phyloP scores from a whole-genome alignment of 108 stramenopile species.

The Schizochytrium sp. region DNA sequence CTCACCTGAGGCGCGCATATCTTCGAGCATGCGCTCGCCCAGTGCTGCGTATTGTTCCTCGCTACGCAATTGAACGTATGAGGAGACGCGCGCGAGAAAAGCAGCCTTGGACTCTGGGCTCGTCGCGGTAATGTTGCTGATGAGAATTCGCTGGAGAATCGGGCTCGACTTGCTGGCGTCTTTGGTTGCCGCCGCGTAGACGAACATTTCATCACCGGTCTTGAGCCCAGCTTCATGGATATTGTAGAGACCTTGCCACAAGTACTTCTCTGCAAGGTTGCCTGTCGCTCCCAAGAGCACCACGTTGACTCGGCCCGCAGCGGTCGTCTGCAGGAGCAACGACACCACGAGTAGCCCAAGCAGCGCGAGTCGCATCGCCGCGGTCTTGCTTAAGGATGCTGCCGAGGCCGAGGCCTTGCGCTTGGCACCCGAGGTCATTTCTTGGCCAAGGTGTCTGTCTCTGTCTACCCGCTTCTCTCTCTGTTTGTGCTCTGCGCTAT shows the following conservation, averaged over 20 bases:
- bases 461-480: too few relatives aligned
- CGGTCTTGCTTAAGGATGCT: not conserved
- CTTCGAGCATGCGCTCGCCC: not conserved
- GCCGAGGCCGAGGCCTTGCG: too few relatives aligned
- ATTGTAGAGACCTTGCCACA: constrained; percentile 8
- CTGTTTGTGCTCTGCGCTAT: too few relatives aligned
- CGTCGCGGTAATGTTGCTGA: not conserved
- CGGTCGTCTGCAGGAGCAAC: not conserved
- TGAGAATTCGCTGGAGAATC: not conserved
- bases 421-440: too few relatives aligned
- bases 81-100: not conserved
- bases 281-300: not conserved
- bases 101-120: not conserved
- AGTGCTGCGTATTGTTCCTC: not conserved
- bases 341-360: not conserved
- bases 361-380: not conserved
- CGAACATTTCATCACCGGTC: not conserved
- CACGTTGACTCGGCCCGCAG: not conserved
- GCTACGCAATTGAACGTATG: not conserved
- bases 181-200: not conserved
- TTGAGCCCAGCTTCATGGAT: not conserved
- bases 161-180: not conserved
- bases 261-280: not conserved
- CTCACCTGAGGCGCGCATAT: not conserved
- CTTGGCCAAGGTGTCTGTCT: too few relatives aligned